Evolutionary conservation across 2,329 filamentous ascomycete genomes (phyloP), one percentile per base, ranked within the genome.

Genomic region (Sclerotinia sclerotiorum): DNA sequence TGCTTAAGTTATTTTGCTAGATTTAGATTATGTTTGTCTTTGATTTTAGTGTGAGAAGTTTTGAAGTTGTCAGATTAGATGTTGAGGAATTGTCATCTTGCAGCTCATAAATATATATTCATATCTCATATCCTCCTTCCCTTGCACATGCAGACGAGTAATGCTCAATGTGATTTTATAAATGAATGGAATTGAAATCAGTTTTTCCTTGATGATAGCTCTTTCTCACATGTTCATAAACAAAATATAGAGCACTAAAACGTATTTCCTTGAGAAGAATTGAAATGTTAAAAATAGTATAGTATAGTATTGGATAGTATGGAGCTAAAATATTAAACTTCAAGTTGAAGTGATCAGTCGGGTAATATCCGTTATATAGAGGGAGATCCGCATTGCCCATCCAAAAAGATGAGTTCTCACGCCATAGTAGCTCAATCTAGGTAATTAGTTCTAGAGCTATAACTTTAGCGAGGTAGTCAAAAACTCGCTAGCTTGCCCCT

Each of bases 401-500:
- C 29, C 39, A 42, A 42, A 42, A 42, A 15, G 8, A 42, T 15
- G 39, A 42, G 39, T 42, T 42, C 13, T 13, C 13, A 42, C 2
- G 2, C 39, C 13, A 42, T 15, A 42, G 39, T 4, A 42, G 39
- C 13, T 42, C 39, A 42, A 42, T 42, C 39, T 17, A 42, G 39
- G 39, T 42, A 17, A 10, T 42, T 24, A 24, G 6, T 57, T 57
- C n/a, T 42, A 39, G 6, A 57, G 21, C 15, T 24, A 7, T 17
- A 27, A n/a, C 15, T n/a, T 60, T 60, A 62, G 58, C 58, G 58
- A 62, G 44, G 6, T 35, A 35, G 27, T 35, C 5, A 19, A 29
- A 10, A 17, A 11, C 29, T 61, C 57, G 57, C 27, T 61, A 61
- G 27, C 46, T 62, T 35, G 29, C 58, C 58, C 58, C 58, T 62